phyloP scores from a whole-genome alignment of 306 rosid species.

The Sechiopsis laciniata region DNA sequence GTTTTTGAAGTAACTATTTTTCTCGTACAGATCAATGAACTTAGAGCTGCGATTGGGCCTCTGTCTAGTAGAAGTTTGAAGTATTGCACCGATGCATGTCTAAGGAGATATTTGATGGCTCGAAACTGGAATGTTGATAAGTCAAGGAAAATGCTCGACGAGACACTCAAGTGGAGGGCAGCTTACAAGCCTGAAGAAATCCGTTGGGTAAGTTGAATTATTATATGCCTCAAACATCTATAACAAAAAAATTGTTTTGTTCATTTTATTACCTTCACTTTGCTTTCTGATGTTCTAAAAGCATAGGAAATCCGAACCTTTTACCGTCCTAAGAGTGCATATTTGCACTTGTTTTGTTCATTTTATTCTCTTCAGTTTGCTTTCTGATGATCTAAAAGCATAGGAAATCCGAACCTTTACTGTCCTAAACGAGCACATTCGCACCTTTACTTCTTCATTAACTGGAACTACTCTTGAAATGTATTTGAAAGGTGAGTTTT shows the following conservation, averaged over 20 bases:
- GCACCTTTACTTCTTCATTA: too few species aligned
- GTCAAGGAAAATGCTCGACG: slow-evolving; percentile 66
- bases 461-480: too few species aligned
- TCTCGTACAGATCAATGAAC: slow-evolving; percentile 52
- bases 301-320: too few species aligned
- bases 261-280: too few species aligned
- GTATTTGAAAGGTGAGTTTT: neutral
- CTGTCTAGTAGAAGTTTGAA: slow-evolving; percentile 28
- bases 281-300: too few species aligned
- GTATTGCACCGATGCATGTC: slow-evolving; percentile 42
- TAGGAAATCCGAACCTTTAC: too few species aligned
- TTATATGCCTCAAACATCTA: neutral
- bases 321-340: too few species aligned
- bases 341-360: neutral
- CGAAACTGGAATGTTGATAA: slow-evolving; percentile 42
- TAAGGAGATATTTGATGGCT: slow-evolving; percentile 43
- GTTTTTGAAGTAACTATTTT: neutral
- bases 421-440: too few species aligned
- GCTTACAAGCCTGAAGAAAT: slow-evolving; percentile 58
- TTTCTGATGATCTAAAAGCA: neutral
- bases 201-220: slow-evolving; percentile 29
- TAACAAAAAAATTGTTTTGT: too few species aligned
- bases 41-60: slow-evolving; percentile 57
- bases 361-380: neutral
- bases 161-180: slow-evolving; percentile 69